Evolutionary conservation across 306 rosid species (phyloP), one percentile per base, ranked within the genome.

Genomic region (Herpetospermum pedunculosum): DNA sequence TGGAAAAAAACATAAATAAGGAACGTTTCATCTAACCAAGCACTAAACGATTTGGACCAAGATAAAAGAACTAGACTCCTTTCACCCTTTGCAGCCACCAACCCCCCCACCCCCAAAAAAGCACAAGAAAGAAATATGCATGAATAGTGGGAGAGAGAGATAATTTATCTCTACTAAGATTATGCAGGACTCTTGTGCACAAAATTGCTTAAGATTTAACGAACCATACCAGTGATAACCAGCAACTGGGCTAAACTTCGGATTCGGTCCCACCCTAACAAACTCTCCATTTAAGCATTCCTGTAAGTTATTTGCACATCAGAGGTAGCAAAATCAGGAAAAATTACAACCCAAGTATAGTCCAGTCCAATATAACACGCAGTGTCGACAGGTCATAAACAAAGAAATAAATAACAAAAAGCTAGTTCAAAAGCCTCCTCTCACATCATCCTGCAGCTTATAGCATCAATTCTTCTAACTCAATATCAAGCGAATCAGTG

Each of bases 251-350:
- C 88, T 12, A 81, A 94, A 91, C 80, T 85, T 91, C 0, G 95
- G 88, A 80, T 94, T 94, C 29, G 98, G 96, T 55, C 99, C 98
- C 58, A 94, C 97, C 79, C 97, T 82, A 38, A 91, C 98, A 88
- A 91, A 94, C 85, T 94, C 98, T 49, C 97, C 97, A 70, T 91
- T 87, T 80, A 94, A 87, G 84, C 97, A 94, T 72, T 89, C 92
- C 97, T 94, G 77, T 71, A 23, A 26, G 52, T 63, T 63, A 75
- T 30, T 44, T 71, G 35, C 37, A 10, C 43, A 8, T 23, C 46
- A 47, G 21, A 19, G 26, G 9, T 4, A 41, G 34, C 23, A 19
- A 41, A 67, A 40, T 41, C 11, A 23, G 12, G 73, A 67, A 23
- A 41, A 41, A 41, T 23, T 13, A 67, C 35, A 67, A 23, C 14